These are phyloP conservation scores for Chiua sp. DNA, from an alignment of 1,284 basidiomycete species.

Conservation along the genomic window DNA sequence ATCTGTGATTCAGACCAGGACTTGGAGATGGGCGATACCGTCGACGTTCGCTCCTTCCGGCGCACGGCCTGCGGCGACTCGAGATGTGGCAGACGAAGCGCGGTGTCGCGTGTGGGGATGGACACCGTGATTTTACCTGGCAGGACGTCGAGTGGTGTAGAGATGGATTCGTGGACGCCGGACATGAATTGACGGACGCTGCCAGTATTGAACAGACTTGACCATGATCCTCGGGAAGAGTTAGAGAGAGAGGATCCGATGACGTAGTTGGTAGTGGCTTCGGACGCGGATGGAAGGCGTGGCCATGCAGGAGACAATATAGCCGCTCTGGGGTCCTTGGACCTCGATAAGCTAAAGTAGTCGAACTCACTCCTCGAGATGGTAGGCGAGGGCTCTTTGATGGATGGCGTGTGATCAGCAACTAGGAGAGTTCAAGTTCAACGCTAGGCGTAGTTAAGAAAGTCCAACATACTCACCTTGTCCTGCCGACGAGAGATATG, in stretches of 20 bases:
- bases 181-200: constrained; percentile 69
- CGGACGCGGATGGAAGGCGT: constrained; percentile 39
- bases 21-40: constrained; percentile 47
- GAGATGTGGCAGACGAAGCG: constrained; percentile 27
- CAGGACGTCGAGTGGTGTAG: constrained; percentile 41
- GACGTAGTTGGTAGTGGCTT: constrained; percentile 39
- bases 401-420: constrained; percentile 18
- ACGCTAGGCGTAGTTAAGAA: not conserved
- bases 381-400: constrained; percentile 22
- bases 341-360: constrained; percentile 54
- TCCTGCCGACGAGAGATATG: constrained; percentile 26
- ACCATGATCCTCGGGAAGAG: constrained; percentile 76
- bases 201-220: constrained; percentile 69
- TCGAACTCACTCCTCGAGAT: constrained; percentile 38
- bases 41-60: constrained; percentile 32
- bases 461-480: constrained; percentile 28
- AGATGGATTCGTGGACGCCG: constrained; percentile 55
- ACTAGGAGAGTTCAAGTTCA: constrained; percentile 1
- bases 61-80: constrained; percentile 32
- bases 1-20: constrained; percentile 59
- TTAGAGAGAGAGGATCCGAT: constrained; percentile 43
- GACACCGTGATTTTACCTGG: constrained; percentile 33
- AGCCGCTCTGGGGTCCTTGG: constrained; percentile 36
- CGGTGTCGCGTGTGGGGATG: constrained; percentile 32
- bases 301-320: constrained; percentile 41